Evolutionary conservation across 1,284 basidiomycete species (phyloP).

Genomic region (Wolfiporia cocos): DNA sequence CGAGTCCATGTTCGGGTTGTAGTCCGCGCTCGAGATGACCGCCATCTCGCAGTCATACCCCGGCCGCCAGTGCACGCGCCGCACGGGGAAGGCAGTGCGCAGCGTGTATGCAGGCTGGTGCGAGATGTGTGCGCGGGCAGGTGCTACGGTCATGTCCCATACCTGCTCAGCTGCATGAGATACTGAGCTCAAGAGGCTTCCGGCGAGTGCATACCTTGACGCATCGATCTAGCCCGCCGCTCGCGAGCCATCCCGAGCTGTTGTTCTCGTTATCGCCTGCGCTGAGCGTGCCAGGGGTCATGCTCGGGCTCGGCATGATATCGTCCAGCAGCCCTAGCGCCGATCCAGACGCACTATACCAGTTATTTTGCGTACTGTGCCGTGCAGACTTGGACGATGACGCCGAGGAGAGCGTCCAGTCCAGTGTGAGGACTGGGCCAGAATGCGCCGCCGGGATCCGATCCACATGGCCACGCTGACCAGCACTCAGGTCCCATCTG

Average conservation of each 20-base stretch:
- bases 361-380: slow-evolving; percentile 11
- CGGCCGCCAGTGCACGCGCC: slow-evolving; percentile 76
- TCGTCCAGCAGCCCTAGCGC: slow-evolving; percentile 22
- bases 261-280: slow-evolving; percentile 22
- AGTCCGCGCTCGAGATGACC: slow-evolving; percentile 62
- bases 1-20: slow-evolving; percentile 26
- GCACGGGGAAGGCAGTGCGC: slow-evolving; percentile 71
- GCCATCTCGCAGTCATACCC: slow-evolving; percentile 77
- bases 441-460: slow-evolving; percentile 76
- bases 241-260: slow-evolving; percentile 74
- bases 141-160: slow-evolving; percentile 66
- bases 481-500: slow-evolving; percentile 79
- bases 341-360: slow-evolving; percentile 20
- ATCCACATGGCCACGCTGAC: slow-evolving; percentile 65
- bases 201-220: slow-evolving; percentile 65
- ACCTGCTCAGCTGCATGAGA: too few species aligned
- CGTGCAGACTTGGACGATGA: slow-evolving; percentile 9
- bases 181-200: too few species aligned
- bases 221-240: slow-evolving; percentile 74
- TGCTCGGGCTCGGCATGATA: slow-evolving; percentile 15
- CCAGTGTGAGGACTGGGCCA: slow-evolving; percentile 69
- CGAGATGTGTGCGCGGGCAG: slow-evolving; percentile 43
- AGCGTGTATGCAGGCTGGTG: slow-evolving; percentile 66
- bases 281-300: slow-evolving; percentile 10
- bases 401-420: slow-evolving; percentile 51